phyloP scores from a whole-genome alignment of 2,329 filamentous ascomycete genomes.

The Neoscytalidium dimidiatum region DNA sequence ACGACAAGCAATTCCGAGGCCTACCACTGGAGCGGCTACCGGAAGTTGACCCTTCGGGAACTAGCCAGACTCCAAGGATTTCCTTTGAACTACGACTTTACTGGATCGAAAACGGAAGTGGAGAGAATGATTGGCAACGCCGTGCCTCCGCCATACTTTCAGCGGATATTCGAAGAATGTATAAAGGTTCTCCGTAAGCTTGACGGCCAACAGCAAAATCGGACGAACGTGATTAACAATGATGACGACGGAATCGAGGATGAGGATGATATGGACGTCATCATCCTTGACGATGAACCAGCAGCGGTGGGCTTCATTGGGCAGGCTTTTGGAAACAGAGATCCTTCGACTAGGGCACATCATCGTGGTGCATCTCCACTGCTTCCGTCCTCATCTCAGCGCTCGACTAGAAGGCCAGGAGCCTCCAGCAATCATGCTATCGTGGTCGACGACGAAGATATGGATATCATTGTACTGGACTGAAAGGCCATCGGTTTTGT shows the following conservation, averaged over 20 bases:
- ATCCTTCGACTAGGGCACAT: too few relatives aligned
- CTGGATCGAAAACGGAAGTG: neutral
- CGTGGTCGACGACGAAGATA: neutral
- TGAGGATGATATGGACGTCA: too few relatives aligned
- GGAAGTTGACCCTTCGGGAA: conserved; percentile 6
- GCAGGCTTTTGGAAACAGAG: too few relatives aligned
- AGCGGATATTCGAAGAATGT: neutral
- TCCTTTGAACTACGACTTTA: neutral
- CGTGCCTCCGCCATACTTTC: neutral
- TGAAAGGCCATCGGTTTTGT: too few relatives aligned
- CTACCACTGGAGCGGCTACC: neutral
- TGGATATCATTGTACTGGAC: neutral
- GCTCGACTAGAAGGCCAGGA: neutral
- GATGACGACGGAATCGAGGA: neutral
- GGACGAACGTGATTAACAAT: too few relatives aligned
- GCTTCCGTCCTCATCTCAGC: neutral
- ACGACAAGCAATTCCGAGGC: neutral
- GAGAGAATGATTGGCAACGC: conserved; percentile 18
- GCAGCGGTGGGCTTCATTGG: too few relatives aligned
- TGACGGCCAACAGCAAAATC: neutral
- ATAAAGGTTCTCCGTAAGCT: neutral
- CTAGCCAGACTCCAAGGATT: conserved; percentile 16
- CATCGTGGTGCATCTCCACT: too few relatives aligned
- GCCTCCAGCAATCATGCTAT: neutral
- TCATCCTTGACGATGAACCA: too few relatives aligned